A percentile compares a stretch with the other conserved stretches of the same genome.
phyloP scores from a whole-genome alignment of 139 green algal genomes.

The Chlorella sp. region DNA sequence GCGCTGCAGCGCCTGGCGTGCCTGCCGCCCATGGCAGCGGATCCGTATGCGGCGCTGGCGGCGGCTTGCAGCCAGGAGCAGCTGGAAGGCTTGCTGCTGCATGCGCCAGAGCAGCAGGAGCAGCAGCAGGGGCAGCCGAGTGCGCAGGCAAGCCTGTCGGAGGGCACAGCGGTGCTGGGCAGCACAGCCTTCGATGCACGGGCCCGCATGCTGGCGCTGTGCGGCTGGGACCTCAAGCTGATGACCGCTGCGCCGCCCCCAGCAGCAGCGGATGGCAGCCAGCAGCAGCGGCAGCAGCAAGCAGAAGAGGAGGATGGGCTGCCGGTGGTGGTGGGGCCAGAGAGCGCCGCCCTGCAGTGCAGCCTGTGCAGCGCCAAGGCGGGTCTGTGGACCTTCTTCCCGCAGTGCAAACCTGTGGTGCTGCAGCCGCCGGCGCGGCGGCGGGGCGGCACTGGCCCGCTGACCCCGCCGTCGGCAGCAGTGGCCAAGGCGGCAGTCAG shows the following conservation, averaged over 20 bases:
- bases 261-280: background rate
- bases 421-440: background rate
- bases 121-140: background rate
- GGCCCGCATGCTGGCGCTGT: conserved; percentile 47
- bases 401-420: conserved; percentile 25
- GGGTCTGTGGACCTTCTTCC: conserved; percentile 61
- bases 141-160: background rate
- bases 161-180: conserved; percentile 4
- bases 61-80: background rate
- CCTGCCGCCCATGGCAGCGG: conserved; percentile 37
- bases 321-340: conserved; percentile 5
- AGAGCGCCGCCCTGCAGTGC: conserved; percentile 53
- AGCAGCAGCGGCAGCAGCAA: background rate
- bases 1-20: conserved; percentile 40
- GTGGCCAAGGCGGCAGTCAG: background rate
- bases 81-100: conserved; percentile 29
- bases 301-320: background rate
- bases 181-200: conserved; percentile 21
- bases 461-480: background rate
- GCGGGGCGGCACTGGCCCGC: background rate
- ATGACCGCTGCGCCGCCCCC: background rate
- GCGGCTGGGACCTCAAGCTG: conserved; percentile 53
- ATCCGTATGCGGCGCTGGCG: background rate
- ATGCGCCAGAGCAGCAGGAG: background rate
- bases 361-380: conserved; percentile 51